phyloP scores from a whole-genome alignment of 2,329 filamentous ascomycete species.

The Tetracladium maxilliforme region DNA sequence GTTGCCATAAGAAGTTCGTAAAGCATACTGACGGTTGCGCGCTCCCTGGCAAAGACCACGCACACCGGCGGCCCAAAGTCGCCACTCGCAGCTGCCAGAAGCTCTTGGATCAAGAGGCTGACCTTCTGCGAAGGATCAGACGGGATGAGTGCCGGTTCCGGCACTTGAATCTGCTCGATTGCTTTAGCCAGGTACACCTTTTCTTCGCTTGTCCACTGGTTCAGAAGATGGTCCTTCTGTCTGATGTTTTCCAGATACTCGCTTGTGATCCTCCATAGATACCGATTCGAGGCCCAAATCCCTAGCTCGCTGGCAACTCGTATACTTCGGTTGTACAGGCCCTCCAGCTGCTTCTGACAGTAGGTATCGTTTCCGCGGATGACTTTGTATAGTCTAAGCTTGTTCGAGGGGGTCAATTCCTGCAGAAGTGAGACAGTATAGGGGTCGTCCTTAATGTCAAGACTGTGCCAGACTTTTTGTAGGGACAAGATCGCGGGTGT shows the following conservation, averaged over 20 bases:
- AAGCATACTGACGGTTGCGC: slow-evolving; percentile 45
- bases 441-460: too few relatives aligned
- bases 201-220: slow-evolving; percentile 31
- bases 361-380: slow-evolving; percentile 38
- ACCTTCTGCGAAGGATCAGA: slow-evolving; percentile 41
- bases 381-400: too few relatives aligned
- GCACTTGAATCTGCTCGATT: slow-evolving; percentile 21
- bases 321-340: slow-evolving; percentile 31
- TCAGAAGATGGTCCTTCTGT: slow-evolving; percentile 14
- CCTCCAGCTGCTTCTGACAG: slow-evolving; percentile 37
- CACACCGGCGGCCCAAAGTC: slow-evolving; percentile 29
- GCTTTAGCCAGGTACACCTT: slow-evolving; percentile 37
- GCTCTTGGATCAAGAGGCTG: slow-evolving; percentile 31
- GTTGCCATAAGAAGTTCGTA: slow-evolving; percentile 36
- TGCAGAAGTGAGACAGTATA: too few relatives aligned
- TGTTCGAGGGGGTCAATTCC: too few relatives aligned
- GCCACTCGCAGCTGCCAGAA: slow-evolving; percentile 25
- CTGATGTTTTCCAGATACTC: slow-evolving; percentile 10
- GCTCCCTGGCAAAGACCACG: slow-evolving; percentile 54
- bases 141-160: slow-evolving; percentile 6
- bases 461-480: too few relatives aligned
- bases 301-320: slow-evolving; percentile 45
- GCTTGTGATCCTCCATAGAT: slow-evolving; percentile 35
- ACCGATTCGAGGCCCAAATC: slow-evolving; percentile 53
- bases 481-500: too few relatives aligned